Percentiles rank a stretch among this genome's conserved stretches.
phyloP scores from a whole-genome alignment of 306 rosid genomes.

The Prunus kanzakura region DNA sequence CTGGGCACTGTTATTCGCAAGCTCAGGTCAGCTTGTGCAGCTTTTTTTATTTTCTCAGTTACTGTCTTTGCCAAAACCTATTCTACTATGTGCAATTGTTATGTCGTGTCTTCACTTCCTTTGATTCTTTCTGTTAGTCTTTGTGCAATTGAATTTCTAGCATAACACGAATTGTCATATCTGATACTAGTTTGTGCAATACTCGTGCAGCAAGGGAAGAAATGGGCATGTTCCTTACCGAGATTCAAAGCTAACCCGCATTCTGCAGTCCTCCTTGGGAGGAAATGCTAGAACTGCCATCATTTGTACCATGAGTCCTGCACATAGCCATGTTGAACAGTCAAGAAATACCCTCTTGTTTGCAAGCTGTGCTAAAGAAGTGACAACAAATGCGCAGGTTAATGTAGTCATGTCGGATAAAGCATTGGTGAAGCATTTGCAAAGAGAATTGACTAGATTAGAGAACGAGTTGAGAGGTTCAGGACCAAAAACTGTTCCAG shows the following conservation, averaged over 20 bases:
- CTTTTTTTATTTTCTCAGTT: not conserved
- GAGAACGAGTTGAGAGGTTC: constrained; percentile 67
- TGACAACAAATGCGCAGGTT: constrained; percentile 82
- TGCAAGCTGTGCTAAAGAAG: constrained; percentile 98
- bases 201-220: constrained; percentile 85
- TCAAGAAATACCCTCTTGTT: constrained; percentile 96
- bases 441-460: constrained; percentile 79
- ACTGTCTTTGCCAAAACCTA: constrained; percentile 12
- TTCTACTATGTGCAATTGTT: not conserved
- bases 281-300: constrained; percentile 98
- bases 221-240: constrained; percentile 94
- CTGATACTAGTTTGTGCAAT: not conserved
- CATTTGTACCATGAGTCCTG: constrained; percentile 98
- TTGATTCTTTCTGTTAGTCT: not conserved
- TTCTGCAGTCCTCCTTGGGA: constrained; percentile 92
- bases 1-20: constrained; percentile 97
- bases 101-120: constrained; percentile 4
- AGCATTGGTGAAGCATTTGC: constrained; percentile 89
- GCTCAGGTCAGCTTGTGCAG: constrained; percentile 67
- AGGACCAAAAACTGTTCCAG: constrained; percentile 30
- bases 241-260: constrained; percentile 99
- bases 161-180: not conserved
- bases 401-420: constrained; percentile 92
- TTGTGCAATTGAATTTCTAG: constrained; percentile 7
- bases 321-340: constrained; percentile 85